Conservation (phyloP, 768 basidiomycete genomes). For the Galerina marginata region DNA sequence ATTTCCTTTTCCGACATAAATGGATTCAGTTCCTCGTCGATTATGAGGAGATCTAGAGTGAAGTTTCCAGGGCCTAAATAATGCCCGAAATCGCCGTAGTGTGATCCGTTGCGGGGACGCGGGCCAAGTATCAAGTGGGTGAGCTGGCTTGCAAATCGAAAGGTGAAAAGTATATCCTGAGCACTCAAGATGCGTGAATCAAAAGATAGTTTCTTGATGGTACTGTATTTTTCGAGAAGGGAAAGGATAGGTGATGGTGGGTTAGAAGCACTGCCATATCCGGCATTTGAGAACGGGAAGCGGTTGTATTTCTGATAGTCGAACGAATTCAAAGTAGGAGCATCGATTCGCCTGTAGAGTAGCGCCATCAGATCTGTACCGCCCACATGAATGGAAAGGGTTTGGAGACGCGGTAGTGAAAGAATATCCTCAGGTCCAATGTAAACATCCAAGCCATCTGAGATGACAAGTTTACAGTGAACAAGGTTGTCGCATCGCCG, state of each 20-base stretch:
- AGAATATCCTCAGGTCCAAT: not conserved
- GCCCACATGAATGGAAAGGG: not conserved
- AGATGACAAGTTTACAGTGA: not conserved
- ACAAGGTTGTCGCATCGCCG: not conserved
- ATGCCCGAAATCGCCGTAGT: not conserved
- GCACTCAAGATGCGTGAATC: conserved; percentile 1
- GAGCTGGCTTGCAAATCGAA: conserved; percentile 1
- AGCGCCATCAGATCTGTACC: not conserved
- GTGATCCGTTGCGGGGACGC: not conserved
- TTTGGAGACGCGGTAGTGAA: not conserved
- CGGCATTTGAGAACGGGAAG: not conserved
- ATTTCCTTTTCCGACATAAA: not conserved
- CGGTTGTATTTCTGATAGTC: not conserved
- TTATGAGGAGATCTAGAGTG: not conserved
- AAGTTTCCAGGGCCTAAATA: not conserved
- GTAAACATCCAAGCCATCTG: not conserved
- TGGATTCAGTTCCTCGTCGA: not conserved
- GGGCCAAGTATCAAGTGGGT: conserved; percentile 1
- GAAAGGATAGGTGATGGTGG: not conserved
- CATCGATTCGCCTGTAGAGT: not conserved
- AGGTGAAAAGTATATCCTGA: not conserved
- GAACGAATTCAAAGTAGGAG: not conserved
- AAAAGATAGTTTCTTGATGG: not conserved
- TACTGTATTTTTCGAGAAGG: not conserved
- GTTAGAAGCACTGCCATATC: not conserved